Conservation (phyloP, 148 eudicot species). For the Diospyros kaki region DNA sequence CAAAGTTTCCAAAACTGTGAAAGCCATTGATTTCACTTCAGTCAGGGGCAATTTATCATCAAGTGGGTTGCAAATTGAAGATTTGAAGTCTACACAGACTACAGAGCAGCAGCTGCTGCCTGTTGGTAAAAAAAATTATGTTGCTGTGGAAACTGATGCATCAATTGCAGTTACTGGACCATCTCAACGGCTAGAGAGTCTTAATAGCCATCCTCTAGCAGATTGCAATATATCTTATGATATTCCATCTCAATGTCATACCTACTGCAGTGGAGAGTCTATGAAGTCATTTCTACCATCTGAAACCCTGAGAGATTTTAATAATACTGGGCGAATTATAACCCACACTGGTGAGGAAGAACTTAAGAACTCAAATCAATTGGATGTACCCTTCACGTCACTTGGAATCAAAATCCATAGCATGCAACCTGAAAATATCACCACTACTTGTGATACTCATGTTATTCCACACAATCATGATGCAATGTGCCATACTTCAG, state of each 20-base stretch:
- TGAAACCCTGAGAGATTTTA: conserved; percentile 13
- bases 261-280: conserved; percentile 15
- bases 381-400: conserved; percentile 21
- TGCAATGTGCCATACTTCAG: conserved; percentile 2
- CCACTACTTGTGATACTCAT: conserved; percentile 18
- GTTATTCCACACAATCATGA: conserved; percentile 13
- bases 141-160: conserved; percentile 18
- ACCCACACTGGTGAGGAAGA: conserved; percentile 17
- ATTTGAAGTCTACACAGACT: conserved; percentile 21
- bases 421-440: conserved; percentile 17
- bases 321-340: conserved; percentile 17
- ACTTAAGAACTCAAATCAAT: conserved; percentile 17
- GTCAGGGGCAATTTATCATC: conserved; percentile 41
- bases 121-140: conserved; percentile 11
- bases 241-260: conserved; percentile 14
- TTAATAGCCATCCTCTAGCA: conserved; percentile 9
- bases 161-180: conserved; percentile 10
- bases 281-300: conserved; percentile 11
- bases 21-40: conserved; percentile 52
- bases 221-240: conserved; percentile 12
- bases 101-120: conserved; percentile 10
- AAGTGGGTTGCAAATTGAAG: conserved; percentile 44
- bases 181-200: conserved; percentile 18
- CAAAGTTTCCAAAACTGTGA: conserved; percentile 37
- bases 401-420: conserved; percentile 14